These are phyloP conservation scores for Colletotrichum lupini DNA, from an alignment of 2,329 filamentous ascomycete genomes.

Conservation along the genomic window DNA sequence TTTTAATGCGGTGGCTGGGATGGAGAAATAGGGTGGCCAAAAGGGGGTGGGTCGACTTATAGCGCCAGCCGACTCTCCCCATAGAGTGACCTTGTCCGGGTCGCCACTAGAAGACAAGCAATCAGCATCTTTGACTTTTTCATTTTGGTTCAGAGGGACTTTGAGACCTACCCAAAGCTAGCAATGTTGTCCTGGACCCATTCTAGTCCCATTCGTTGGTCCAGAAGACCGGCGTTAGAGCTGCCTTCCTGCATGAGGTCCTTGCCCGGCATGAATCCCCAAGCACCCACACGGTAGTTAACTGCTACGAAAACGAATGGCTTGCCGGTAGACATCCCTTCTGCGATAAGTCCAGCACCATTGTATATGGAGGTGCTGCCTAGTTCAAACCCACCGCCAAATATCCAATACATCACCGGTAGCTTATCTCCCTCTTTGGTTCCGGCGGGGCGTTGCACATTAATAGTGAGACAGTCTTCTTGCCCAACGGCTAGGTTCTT, in stretches of 20 bases:
- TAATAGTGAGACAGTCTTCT: constrained; percentile 49
- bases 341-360: constrained; percentile 39
- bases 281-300: constrained; percentile 45
- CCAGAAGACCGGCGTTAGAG: constrained; percentile 44
- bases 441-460: constrained; percentile 44
- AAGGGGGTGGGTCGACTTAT: too few species aligned
- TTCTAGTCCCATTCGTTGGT: constrained; percentile 48
- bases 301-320: constrained; percentile 43
- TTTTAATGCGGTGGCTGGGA: too few species aligned
- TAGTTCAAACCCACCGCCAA: constrained; percentile 27
- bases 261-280: constrained; percentile 42
- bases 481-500: constrained; percentile 36
- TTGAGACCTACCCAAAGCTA: constrained; percentile 42
- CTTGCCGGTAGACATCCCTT: constrained; percentile 46
- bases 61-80: constrained; percentile 69
- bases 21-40: too few species aligned
- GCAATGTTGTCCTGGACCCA: constrained; percentile 50
- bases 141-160: too few species aligned
- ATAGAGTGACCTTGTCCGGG: constrained; percentile 71
- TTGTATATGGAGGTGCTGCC: constrained; percentile 32
- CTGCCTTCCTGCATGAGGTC: constrained; percentile 62
- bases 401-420: constrained; percentile 31
- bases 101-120: constrained; percentile 59
- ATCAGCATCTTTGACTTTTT: not conserved
- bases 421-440: constrained; percentile 37